phyloP scores from a whole-genome alignment of 1,139 yeast species.

The Zygosaccharomyces sapae region DNA sequence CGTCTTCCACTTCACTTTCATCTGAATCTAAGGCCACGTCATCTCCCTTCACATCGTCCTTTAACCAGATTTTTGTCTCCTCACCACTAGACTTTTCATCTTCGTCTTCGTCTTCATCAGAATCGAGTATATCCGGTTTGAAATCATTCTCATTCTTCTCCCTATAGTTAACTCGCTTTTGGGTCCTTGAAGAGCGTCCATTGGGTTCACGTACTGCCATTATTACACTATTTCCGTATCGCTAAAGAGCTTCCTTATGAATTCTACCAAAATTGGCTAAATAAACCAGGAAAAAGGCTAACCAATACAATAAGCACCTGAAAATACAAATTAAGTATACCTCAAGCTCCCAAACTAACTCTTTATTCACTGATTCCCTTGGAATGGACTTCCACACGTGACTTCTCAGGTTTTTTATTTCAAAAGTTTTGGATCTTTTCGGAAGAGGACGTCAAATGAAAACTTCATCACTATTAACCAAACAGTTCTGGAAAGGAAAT shows the following conservation, averaged over 20 bases:
- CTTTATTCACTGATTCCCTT: background rate
- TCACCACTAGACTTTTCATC: constrained; percentile 18
- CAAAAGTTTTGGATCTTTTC: background rate
- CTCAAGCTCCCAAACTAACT: background rate
- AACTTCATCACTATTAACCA: constrained; percentile 2
- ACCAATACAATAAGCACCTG: background rate
- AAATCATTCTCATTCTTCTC: constrained; percentile 32
- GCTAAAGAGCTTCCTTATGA: background rate
- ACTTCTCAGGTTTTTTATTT: background rate
- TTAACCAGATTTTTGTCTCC: constrained; percentile 29
- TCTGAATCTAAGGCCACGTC: constrained; percentile 32
- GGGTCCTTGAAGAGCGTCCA: constrained; percentile 2
- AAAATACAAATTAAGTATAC: background rate
- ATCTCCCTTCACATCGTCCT: constrained; percentile 23
- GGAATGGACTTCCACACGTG: background rate
- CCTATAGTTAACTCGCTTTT: constrained; percentile 17
- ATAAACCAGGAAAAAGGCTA: background rate
- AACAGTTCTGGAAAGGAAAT: background rate
- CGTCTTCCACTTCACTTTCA: constrained; percentile 25
- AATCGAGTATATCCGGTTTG: constrained; percentile 18
- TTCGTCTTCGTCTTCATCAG: constrained; percentile 14
- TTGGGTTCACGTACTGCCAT: background rate
- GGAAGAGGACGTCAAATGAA: background rate
- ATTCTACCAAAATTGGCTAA: background rate
- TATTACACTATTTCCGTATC: background rate